Evolutionary conservation across 1,284 basidiomycete genomes (phyloP), one percentile per base, ranked within the genome.

Genomic region (Somion occarium): DNA sequence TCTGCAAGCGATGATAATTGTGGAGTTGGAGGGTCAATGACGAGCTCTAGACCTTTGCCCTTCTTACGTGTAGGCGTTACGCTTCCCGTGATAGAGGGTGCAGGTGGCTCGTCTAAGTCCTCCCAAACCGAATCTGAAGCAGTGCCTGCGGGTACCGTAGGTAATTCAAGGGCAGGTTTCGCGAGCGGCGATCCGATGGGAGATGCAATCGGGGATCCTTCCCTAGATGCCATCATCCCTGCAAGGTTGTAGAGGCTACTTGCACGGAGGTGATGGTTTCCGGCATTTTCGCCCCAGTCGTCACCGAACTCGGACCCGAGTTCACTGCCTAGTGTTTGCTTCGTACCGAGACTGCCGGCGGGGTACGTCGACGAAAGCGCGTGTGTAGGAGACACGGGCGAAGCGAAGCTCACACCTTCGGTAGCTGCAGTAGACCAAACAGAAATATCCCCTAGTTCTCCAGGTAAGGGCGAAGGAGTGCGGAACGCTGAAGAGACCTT

Each of bases 281-380:
- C 64, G 1, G 65, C 64, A 27, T 63, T 63, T n/a, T 63, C 59
- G 44, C 69, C 69, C 72, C 71, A 75, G 41, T 72, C 70, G 18
- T 71, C 71, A 12, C 69, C 71, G 53, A 63, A 71, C 48, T 71
- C 65, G 44, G 62, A 67, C 5, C 73, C 73, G 2, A 87, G 69
- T 61, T 87, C 84, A 51, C 74, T 78, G 34, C 78, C 76, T 0
- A 88, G 71, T 0, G 79, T 82, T n/a, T 68, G 75, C 42, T 49
- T 43, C 15, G 49, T 43, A 22, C 45, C 49, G 23, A 51, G 47
- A 13, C 34, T 38, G 18, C 42, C 37, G 27, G 22, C 44, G 22
- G 48, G 48, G 39, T 26, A 18, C 13, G 39, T 20, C 34, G 50
- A 42, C 25, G 49, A 48, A 19, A 45, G 44, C 26, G 9, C 48